Percentiles rank a stretch among this genome's conserved stretches.
Conservation (phyloP, 2,329 filamentous ascomycete species). For the Fusarium goolgardi region DNA sequence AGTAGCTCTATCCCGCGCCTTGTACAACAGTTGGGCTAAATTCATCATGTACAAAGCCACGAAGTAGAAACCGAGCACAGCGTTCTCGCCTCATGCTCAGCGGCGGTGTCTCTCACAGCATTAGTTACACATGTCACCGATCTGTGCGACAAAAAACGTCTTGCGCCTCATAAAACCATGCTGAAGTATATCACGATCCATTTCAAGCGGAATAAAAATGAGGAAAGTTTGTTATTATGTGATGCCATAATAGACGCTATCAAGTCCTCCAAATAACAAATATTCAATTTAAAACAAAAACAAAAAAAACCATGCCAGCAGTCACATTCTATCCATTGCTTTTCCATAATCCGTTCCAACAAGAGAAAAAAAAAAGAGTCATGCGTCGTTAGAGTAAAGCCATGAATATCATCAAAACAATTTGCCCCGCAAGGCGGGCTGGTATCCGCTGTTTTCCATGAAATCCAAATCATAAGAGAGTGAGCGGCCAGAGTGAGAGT, state of each 20-base stretch:
- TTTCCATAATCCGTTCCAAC: conserved; percentile 16
- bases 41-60: not conserved
- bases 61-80: not conserved
- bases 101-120: not conserved
- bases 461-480: conserved; percentile 20
- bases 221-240: conserved; percentile 9
- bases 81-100: not conserved
- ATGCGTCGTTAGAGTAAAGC: conserved; percentile 31
- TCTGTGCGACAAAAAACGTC: not conserved
- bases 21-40: not conserved
- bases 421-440: conserved; percentile 18
- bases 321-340: conserved; percentile 31
- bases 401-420: conserved; percentile 38
- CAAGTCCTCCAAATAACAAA: conserved; percentile 7
- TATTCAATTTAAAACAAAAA: conserved; percentile 3
- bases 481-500: conserved; percentile 1
- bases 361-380: not conserved
- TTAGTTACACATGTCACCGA: not conserved
- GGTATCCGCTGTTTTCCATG: conserved; percentile 28
- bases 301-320: conserved; percentile 37
- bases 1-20: not conserved
- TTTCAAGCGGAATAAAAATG: not conserved
- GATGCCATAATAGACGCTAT: conserved; percentile 10
- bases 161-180: not conserved
- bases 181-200: not conserved